Percentiles rank a stretch among this genome's conserved stretches.
These are phyloP conservation scores for Vigna angularis DNA, from an alignment of 306 rosid species.

Conservation along the genomic window DNA sequence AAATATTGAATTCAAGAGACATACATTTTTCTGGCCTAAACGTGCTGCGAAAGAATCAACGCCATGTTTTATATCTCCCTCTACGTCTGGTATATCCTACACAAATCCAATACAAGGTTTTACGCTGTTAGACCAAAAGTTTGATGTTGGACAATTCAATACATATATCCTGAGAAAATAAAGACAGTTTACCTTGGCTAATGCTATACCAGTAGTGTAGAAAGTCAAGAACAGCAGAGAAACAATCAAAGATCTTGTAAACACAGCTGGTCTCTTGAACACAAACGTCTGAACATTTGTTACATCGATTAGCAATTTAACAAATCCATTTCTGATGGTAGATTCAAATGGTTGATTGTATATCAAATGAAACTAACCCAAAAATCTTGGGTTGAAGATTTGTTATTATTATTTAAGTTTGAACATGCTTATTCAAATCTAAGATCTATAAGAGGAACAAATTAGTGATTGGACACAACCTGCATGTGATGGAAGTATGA, in stretches of 20 bases:
- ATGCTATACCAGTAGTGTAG: not conserved
- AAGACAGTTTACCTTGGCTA: not conserved
- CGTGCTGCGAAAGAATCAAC: not conserved
- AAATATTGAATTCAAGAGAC: not conserved
- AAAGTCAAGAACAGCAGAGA: not conserved
- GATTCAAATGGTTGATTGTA: no score
- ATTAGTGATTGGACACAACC: not conserved
- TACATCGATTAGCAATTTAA: not conserved
- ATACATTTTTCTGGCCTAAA: not conserved
- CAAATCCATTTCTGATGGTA: no score
- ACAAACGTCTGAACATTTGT: not conserved
- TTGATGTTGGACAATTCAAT: not conserved
- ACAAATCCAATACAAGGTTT: not conserved
- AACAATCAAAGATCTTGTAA: not conserved
- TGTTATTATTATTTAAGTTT: not conserved
- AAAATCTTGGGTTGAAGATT: not conserved
- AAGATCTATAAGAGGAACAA: not conserved
- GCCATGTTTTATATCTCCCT: not conserved
- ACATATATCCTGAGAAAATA: not conserved
- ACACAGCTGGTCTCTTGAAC: not conserved
- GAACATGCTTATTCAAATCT: not conserved
- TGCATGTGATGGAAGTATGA: not conserved
- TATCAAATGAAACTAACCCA: no score
- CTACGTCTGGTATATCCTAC: not conserved
- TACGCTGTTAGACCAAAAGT: not conserved